Conservation (phyloP, 2,329 filamentous ascomycete species). For the Fusarium papillatum region DNA sequence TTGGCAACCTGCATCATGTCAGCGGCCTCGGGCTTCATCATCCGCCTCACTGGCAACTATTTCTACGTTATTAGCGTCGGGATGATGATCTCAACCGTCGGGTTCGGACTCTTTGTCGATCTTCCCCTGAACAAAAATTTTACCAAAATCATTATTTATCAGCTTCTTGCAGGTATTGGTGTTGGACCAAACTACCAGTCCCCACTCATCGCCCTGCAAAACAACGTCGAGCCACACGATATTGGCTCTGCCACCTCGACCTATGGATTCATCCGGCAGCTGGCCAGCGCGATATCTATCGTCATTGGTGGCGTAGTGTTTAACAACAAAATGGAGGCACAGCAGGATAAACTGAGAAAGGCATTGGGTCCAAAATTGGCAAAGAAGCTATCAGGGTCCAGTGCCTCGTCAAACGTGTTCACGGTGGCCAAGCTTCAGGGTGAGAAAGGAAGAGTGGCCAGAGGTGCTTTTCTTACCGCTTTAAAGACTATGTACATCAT, state of each 20-base stretch:
- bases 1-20: not conserved
- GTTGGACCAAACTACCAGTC: constrained; percentile 5
- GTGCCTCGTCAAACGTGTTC: not conserved
- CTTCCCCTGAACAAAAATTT: not conserved
- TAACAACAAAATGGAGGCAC: not conserved
- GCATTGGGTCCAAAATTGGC: not conserved
- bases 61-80: not conserved
- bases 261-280: constrained; percentile 72
- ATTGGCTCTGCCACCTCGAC: constrained; percentile 73
- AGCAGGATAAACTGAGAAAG: not conserved
- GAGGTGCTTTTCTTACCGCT: not conserved
- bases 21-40: not conserved
- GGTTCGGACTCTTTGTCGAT: not conserved
- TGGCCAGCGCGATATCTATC: constrained; percentile 72
- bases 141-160: not conserved
- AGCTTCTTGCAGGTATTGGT: not conserved
- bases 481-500: not conserved
- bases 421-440: not conserved
- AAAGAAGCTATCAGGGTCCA: not conserved
- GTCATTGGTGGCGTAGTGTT: constrained; percentile 73
- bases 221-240: constrained; percentile 65
- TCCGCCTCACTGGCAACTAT: not conserved
- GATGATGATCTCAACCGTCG: not conserved
- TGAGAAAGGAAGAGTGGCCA: not conserved
- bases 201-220: constrained; percentile 55